These are phyloP conservation scores for Arachis stenosperma DNA, from an alignment of 306 rosid genomes.

Conservation along the genomic window DNA sequence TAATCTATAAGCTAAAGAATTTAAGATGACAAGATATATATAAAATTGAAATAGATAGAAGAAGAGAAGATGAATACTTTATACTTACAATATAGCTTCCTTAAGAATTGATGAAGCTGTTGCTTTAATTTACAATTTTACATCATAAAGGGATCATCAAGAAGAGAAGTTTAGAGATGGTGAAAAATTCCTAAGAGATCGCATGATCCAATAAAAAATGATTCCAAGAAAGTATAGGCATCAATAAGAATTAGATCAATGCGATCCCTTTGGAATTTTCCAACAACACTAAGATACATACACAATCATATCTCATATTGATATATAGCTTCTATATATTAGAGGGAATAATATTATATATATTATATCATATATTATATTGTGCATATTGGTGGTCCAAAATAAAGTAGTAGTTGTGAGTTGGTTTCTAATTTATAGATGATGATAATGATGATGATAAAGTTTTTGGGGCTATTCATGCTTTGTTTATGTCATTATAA, in stretches of 20 bases:
- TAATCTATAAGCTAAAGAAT: background rate
- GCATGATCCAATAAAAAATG: constrained; percentile 62
- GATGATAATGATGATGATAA: constrained; percentile 22
- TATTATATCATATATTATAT: background rate
- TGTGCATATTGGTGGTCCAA: constrained; percentile 26
- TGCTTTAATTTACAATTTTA: constrained; percentile 2
- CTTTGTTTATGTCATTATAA: constrained; percentile 26
- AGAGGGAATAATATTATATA: background rate
- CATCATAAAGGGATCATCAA: constrained; percentile 13
- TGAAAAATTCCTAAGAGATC: constrained; percentile 76
- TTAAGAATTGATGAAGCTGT: background rate
- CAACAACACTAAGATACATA: constrained; percentile 51
- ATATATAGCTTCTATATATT: background rate
- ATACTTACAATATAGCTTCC: background rate
- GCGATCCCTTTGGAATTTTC: constrained; percentile 90
- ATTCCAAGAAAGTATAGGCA: background rate
- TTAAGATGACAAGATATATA: background rate
- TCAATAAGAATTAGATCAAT: constrained; percentile 56
- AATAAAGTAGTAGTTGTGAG: constrained; percentile 27
- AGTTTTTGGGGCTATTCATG: constrained; percentile 23
- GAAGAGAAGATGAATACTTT: constrained; percentile 16
- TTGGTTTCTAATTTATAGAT: constrained; percentile 43
- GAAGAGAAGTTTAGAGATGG: constrained; percentile 36
- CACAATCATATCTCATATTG: background rate
- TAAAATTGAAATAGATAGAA: background rate